Base-by-base conservation (phyloP, 139 green algal genomes). In the Desmodesmus armatus region DNA sequence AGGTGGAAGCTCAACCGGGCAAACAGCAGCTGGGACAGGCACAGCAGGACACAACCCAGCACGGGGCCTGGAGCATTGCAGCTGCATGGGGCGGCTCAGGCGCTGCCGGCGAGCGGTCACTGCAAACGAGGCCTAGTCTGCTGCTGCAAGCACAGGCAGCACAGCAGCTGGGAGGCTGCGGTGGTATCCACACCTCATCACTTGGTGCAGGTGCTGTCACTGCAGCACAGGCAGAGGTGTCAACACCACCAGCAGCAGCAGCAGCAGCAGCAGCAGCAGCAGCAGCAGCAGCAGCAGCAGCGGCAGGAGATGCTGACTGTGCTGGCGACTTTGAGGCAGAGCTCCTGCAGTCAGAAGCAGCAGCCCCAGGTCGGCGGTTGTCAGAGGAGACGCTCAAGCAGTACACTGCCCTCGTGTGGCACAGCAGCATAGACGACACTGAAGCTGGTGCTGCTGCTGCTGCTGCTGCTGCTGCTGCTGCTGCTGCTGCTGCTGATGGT, bases 261-360 rank as follows among this genome's bases (percentile, higher is more conserved):
- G 11, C 19, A 31, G 37, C 47, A 80, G 73, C 31, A 9, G 47
- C 49, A 51, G 35, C 73, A 80, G 31, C 73, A 69, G 29, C 47
- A 51, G 73, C 29, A 79, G 72, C 27, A 43, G 72, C 2, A 43
- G 31, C 35, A 19, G 73, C 31, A 69, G 73, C 19, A 15, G 67
- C 15, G 29, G 1, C 27, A 2, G 27, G 4, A 62, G n/a, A 37
- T 41, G 11, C 29, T 25, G 3, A 69, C 5, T n/a, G n/a, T n/a
- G n/a, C n/a, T n/a, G 73, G 49, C 47, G 49, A 41, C 4, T 80
- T 80, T 69, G 73, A 80, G 31, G 44, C 35, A 43, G 73, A 80
- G 73, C 49, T 80, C 47, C 47, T 66, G 49, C 73, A 44, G 13
- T 35, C 6, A 19, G 73, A 80, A 21, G 73, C 73, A 67, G 47